Percentiles rank a stretch among this genome's conserved stretches.
phyloP scores from a whole-genome alignment of 768 basidiomycete species.

The Leccinum truebloodii region DNA sequence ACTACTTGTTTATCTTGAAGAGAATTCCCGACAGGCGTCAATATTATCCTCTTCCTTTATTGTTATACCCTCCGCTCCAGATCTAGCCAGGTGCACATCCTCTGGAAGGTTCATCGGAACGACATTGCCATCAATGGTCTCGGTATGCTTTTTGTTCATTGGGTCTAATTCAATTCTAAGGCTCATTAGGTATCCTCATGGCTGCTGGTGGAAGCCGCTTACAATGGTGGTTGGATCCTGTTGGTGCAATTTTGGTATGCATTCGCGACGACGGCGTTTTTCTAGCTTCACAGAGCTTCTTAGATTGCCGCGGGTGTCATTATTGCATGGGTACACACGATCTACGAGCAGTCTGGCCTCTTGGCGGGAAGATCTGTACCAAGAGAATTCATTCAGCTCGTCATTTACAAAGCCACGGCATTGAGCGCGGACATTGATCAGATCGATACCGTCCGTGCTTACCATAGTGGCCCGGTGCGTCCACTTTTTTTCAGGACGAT shows the following conservation, averaged over 20 bases:
- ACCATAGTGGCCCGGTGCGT: constrained; percentile 81
- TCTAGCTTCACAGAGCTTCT: constrained; percentile 1
- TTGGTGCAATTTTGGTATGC: constrained; percentile 72
- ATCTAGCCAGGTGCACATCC: constrained; percentile 88
- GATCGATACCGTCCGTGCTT: constrained; percentile 91
- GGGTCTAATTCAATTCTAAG: not conserved
- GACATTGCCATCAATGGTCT: constrained; percentile 83
- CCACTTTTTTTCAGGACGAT: not conserved
- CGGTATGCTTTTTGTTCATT: constrained; percentile 41
- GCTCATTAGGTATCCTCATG: constrained; percentile 71
- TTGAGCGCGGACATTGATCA: constrained; percentile 85
- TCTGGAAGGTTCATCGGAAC: constrained; percentile 96
- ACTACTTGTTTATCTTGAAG: constrained; percentile 1
- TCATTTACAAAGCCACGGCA: constrained; percentile 88
- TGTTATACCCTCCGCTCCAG: constrained; percentile 75
- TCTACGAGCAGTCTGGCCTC: constrained; percentile 79
- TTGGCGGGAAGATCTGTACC: constrained; percentile 93
- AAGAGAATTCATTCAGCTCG: constrained; percentile 86
- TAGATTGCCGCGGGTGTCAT: constrained; percentile 84
- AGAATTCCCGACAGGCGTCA: constrained; percentile 54
- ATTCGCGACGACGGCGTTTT: constrained; percentile 3
- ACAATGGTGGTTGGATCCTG: constrained; percentile 82
- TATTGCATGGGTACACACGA: constrained; percentile 70
- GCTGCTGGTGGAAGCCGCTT: constrained; percentile 79
- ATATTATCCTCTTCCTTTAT: constrained; percentile 85